A percentile compares a stretch with the other conserved stretches of the same genome.
Evolutionary conservation across 257 asterid genomes (phyloP).

Genomic region (Voacanga thouarsii): DNA sequence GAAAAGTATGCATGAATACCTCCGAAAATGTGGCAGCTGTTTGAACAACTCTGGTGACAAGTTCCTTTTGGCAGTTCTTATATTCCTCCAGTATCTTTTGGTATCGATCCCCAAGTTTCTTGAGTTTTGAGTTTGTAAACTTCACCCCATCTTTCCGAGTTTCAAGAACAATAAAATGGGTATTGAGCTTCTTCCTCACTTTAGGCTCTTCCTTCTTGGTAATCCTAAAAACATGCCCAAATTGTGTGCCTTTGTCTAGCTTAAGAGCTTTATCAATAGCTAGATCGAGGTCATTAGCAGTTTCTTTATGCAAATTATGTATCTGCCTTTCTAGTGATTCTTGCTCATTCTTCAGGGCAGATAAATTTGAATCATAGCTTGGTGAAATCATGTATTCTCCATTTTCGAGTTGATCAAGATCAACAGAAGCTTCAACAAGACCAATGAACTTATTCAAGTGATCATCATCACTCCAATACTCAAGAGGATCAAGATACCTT

Average conservation of each 20-base stretch:
- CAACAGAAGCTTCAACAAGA: constrained; percentile 93
- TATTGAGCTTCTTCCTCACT: constrained; percentile 84
- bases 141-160: constrained; percentile 98
- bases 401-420: constrained; percentile 95
- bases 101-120: constrained; percentile 71
- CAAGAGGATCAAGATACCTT: constrained; percentile 65
- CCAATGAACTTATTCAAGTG: constrained; percentile 88
- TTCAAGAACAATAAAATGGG: constrained; percentile 85
- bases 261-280: constrained; percentile 75
- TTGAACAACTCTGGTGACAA: constrained; percentile 84
- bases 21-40: constrained; percentile 81
- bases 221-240: constrained; percentile 91
- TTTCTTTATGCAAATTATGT: constrained; percentile 68
- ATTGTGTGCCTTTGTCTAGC: constrained; percentile 85
- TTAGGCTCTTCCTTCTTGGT: constrained; percentile 99
- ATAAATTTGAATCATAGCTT: constrained; percentile 67
- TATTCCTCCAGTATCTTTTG: constrained; percentile 90
- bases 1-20: constrained; percentile 39
- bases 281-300: constrained; percentile 83
- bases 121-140: constrained; percentile 86
- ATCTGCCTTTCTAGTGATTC: constrained; percentile 69
- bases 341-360: constrained; percentile 65
- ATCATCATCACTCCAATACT: constrained; percentile 67
- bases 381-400: constrained; percentile 97
- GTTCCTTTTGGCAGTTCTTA: constrained; percentile 85